Conservation (phyloP, 2,329 filamentous ascomycete genomes). For the Calonectria pteridis region DNA sequence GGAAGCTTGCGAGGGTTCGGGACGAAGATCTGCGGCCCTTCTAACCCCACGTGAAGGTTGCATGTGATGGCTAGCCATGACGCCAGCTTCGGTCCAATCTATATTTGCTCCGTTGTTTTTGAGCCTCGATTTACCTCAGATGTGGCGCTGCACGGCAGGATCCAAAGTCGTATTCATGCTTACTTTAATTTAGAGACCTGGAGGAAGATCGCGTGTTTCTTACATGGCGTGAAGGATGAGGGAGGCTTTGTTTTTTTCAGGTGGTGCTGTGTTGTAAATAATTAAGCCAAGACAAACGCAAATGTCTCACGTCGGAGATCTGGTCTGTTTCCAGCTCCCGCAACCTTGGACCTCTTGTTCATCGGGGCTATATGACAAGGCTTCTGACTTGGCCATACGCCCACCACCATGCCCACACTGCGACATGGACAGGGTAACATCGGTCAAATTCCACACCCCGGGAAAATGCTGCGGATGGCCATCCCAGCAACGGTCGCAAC, state of each 20-base stretch:
- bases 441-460: not conserved
- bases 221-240: not conserved
- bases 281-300: not conserved
- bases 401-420: not conserved
- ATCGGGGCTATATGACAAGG: not conserved
- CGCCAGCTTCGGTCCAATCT: not conserved
- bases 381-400: not conserved
- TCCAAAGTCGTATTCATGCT: not conserved
- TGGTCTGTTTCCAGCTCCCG: not conserved
- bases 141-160: not conserved
- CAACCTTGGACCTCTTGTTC: not conserved
- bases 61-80: not conserved
- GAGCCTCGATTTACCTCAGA: not conserved
- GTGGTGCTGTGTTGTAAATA: too few species aligned
- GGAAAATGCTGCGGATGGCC: not conserved
- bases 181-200: not conserved
- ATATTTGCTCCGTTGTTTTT: too few species aligned
- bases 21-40: slow-evolving; percentile 3
- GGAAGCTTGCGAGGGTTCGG: not conserved
- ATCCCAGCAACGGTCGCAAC: not conserved
- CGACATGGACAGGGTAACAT: not conserved
- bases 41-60: not conserved
- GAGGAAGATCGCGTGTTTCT: not conserved
- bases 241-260: not conserved
- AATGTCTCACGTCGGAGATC: not conserved